Evolutionary conservation across 179 eudicot genomes (phyloP).

Genomic region (Sideroxylon spinosum): DNA sequence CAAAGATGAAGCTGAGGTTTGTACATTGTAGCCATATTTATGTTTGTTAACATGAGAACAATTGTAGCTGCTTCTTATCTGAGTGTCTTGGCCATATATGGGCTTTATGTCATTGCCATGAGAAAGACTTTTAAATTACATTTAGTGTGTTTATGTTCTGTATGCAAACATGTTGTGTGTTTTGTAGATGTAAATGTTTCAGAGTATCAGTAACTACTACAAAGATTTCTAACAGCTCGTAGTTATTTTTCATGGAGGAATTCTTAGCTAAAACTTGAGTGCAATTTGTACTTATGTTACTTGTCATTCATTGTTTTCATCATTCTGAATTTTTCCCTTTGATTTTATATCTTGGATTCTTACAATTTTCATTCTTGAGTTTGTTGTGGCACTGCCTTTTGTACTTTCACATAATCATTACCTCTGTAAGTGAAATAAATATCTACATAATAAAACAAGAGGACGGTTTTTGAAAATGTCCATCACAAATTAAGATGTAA

Average conservation of each 20-base stretch:
- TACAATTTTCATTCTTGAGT: background rate
- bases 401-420: background rate
- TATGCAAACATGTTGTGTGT: background rate
- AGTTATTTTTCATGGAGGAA: background rate
- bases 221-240: background rate
- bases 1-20: slow-evolving; percentile 95
- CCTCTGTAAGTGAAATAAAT: background rate
- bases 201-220: background rate
- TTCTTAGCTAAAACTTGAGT: background rate
- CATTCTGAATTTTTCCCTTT: background rate
- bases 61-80: background rate
- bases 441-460: no score
- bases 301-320: background rate
- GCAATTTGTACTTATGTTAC: background rate
- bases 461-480: no score
- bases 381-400: background rate
- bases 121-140: background rate
- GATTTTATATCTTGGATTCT: background rate
- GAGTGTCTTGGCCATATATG: background rate
- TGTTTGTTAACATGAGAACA: background rate
- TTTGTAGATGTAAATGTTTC: background rate
- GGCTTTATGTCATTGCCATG: background rate
- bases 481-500: no score
- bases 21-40: slow-evolving; percentile 3
- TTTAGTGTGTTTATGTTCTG: background rate